Evolutionary conservation across 2,329 filamentous ascomycete genomes (phyloP).

Genomic region (Gyromitra esculenta): DNA sequence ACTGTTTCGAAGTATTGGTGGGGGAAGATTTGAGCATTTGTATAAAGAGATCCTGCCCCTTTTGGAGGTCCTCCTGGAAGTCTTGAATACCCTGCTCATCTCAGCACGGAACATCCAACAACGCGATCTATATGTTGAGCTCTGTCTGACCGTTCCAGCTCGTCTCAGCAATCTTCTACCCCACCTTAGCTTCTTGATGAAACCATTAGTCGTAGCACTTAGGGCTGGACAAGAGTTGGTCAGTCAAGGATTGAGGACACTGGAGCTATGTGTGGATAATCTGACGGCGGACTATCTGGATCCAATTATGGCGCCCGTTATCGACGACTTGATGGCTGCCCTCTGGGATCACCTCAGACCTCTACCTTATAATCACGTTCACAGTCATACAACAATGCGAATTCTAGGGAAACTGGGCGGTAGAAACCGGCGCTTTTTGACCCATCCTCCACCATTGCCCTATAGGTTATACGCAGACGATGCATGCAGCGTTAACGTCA

Average conservation of each 20-base stretch:
- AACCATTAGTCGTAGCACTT: slow-evolving; percentile 93
- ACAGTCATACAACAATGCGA: slow-evolving; percentile 96
- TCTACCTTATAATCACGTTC: slow-evolving; percentile 94
- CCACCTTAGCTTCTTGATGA: slow-evolving; percentile 95
- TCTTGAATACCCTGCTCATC: slow-evolving; percentile 91
- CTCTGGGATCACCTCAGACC: slow-evolving; percentile 95
- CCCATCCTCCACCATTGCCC: slow-evolving; percentile 81
- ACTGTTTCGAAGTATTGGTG: slow-evolving; percentile 94
- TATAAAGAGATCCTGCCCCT: slow-evolving; percentile 98
- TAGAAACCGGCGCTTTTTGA: slow-evolving; percentile 94
- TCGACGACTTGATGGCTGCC: slow-evolving; percentile 97
- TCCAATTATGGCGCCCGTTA: slow-evolving; percentile 98
- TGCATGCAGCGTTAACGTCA: slow-evolving; percentile 83
- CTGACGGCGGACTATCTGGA: slow-evolving; percentile 97
- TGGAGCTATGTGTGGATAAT: slow-evolving; percentile 98
- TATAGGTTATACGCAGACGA: slow-evolving; percentile 91
- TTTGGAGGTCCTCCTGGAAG: slow-evolving; percentile 95
- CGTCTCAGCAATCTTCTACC: slow-evolving; percentile 92
- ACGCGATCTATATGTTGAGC: slow-evolving; percentile 93
- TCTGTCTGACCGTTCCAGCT: slow-evolving; percentile 94
- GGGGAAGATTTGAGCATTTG: slow-evolving; percentile 94
- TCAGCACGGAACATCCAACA: slow-evolving; percentile 90
- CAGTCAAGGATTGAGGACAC: slow-evolving; percentile 87
- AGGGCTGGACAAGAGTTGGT: slow-evolving; percentile 92
- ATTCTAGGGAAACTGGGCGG: slow-evolving; percentile 97